These are phyloP conservation scores for Suillus cothurnatus DNA, from an alignment of 768 basidiomycete species.

Conservation along the genomic window DNA sequence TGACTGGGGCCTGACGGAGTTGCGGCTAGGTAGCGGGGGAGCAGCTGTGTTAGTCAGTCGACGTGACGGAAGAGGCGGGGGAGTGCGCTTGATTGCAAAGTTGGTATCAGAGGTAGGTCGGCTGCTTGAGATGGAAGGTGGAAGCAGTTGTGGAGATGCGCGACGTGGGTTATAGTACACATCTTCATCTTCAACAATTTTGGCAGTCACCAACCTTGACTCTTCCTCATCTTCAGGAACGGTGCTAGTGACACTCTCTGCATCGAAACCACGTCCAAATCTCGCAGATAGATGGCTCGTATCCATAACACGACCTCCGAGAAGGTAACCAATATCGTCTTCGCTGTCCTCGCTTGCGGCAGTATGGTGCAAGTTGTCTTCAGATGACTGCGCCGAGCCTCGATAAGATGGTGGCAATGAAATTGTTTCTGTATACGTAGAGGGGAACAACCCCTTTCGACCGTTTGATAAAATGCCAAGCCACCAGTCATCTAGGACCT, in stretches of 20 bases:
- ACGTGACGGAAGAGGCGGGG: conserved; percentile 70
- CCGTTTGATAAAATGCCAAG: conserved; percentile 71
- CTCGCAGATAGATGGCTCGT: conserved; percentile 11
- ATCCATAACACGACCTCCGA: conserved; percentile 16
- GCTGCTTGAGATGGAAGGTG: conserved; percentile 24
- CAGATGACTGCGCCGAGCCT: conserved; percentile 38
- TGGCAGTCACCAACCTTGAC: conserved; percentile 33
- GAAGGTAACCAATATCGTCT: conserved; percentile 18
- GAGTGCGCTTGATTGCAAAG: conserved; percentile 44
- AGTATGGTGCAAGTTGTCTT: conserved; percentile 9
- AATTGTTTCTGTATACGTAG: conserved; percentile 63
- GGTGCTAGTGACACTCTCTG: conserved; percentile 47
- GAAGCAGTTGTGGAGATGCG: conserved; percentile 10
- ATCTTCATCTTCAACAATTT: conserved; percentile 29
- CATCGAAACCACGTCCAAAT: conserved; percentile 30
- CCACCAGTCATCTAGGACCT: conserved; percentile 92
- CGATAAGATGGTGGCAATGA: conserved; percentile 9
- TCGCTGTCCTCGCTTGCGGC: conserved; percentile 24
- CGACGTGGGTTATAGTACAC: conserved; percentile 24
- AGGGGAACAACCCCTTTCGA: conserved; percentile 79
- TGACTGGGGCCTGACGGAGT: conserved; percentile 24
- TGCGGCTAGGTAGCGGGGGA: conserved; percentile 54
- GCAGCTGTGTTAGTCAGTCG: conserved; percentile 37
- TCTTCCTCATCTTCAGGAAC: conserved; percentile 48
- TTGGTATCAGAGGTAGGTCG: conserved; percentile 25